Evolutionary conservation across 768 basidiomycete genomes (phyloP), one percentile per base, ranked within the genome.

Genomic region (Phanerodontia chrysosporium): DNA sequence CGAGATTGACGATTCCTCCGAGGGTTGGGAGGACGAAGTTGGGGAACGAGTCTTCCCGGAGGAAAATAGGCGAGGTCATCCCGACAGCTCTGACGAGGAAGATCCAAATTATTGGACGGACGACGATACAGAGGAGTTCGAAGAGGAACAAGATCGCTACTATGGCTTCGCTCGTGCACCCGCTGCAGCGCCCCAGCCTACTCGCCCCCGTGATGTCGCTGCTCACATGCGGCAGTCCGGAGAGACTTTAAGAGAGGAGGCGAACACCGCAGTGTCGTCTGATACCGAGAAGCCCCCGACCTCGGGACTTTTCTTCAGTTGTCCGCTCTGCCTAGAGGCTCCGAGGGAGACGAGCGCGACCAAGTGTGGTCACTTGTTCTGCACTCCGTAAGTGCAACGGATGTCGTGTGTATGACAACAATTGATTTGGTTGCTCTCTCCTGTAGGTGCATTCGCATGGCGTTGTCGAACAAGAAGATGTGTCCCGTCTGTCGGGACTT

Each of bases 321-420:
- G 73, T 51, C 67, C 72, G 8, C 67, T 73, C 25, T 73, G 73
- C 55, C 68, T 73, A 7, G 63, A 66, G 29, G 51, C 58, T 0
- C 62, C 65, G 0, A 60, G 58, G 42, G 62, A 63, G 8, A 70
- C 68, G 54, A 66, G 63, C 39, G 65, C 67, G 8, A 73, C 72
- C 4, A 60, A 58, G 12, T 73, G 73, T 56, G 73, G 72, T 16
- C 72, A 72, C 49, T 28, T 72, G 51, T 75, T 73, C 59, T 73
- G 73, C 61, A 60, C 65, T n/a, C 25, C 65, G 73, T 73, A 55
- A 62, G 73, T 69, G 2, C 1, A n/a, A 13, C n/a, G 24, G 28
- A 3, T 25, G 18, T 48, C 4, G 29, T 25, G 7, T 6, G 24
- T 28, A 35, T 45, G 48, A 18, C 13, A 14, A 42, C 24, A 25